These are phyloP conservation scores for Erodium moschatum DNA, from an alignment of 441 rosid species.

Conservation along the genomic window DNA sequence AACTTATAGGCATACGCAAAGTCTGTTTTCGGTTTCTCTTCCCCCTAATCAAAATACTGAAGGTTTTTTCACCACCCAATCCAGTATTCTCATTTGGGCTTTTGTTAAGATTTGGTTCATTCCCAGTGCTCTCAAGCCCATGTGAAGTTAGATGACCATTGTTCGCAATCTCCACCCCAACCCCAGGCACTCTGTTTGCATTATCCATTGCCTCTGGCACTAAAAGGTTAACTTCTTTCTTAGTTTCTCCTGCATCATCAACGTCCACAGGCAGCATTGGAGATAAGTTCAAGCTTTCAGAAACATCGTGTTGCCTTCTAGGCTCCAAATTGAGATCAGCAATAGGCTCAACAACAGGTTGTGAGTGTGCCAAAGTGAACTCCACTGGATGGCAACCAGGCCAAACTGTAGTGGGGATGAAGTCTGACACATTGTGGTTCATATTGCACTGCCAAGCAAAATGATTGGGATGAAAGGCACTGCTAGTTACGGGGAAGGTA, in stretches of 20 bases:
- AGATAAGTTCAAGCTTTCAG: conserved; percentile 32
- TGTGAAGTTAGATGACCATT: conserved; percentile 32
- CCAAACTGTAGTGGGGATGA: conserved; percentile 70
- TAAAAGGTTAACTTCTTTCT: conserved; percentile 34
- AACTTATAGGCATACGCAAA: conserved; percentile 84
- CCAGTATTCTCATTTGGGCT: conserved; percentile 25
- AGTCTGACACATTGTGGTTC: conserved; percentile 51
- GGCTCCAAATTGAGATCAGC: conserved; percentile 42
- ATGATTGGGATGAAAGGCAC: conserved; percentile 70
- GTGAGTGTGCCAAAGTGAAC: conserved; percentile 41
- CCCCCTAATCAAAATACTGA: conserved; percentile 86
- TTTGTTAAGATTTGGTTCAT: conserved; percentile 27
- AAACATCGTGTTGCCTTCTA: conserved; percentile 26
- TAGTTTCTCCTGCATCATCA: conserved; percentile 36
- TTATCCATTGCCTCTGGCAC: conserved; percentile 28
- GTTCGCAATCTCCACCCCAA: conserved; percentile 25
- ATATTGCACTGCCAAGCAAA: conserved; percentile 81
- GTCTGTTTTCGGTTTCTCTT: conserved; percentile 86
- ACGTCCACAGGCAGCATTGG: conserved; percentile 46
- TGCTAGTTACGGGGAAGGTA: conserved; percentile 66
- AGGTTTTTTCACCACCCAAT: conserved; percentile 48
- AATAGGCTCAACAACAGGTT: conserved; percentile 61
- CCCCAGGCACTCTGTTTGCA: conserved; percentile 27
- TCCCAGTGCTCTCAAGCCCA: conserved; percentile 25
- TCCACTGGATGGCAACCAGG: conserved; percentile 64